A percentile compares a stretch with the other conserved stretches of the same genome.
These are phyloP conservation scores for Neoscytalidium dimidiatum DNA, from an alignment of 2,329 filamentous ascomycete species.

Conservation along the genomic window DNA sequence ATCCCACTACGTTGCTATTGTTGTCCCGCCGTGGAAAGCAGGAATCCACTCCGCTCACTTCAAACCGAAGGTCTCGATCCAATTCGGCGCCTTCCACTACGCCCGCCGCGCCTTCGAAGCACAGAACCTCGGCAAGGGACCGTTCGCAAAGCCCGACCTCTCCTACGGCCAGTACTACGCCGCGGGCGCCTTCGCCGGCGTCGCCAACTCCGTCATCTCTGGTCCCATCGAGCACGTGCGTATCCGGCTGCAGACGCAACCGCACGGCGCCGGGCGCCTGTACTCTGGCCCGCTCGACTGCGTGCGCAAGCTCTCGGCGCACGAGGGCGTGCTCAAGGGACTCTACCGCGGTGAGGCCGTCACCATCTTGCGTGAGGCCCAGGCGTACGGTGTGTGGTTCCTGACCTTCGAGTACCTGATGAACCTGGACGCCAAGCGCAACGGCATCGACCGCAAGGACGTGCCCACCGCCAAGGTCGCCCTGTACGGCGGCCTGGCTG, in stretches of 20 bases:
- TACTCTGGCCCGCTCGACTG: slow-evolving; percentile 89
- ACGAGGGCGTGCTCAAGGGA: slow-evolving; percentile 69
- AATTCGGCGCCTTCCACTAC: slow-evolving; percentile 96
- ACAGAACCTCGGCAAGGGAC: slow-evolving; percentile 58
- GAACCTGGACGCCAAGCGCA: slow-evolving; percentile 82
- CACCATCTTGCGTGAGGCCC: slow-evolving; percentile 83
- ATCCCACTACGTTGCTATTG: background rate
- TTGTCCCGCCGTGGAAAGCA: too few species aligned
- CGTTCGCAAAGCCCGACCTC: slow-evolving; percentile 49
- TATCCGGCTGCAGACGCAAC: slow-evolving; percentile 94
- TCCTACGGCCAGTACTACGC: slow-evolving; percentile 86
- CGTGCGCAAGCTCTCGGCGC: slow-evolving; percentile 75
- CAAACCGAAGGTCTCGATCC: slow-evolving; percentile 67
- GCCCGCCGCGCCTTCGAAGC: slow-evolving; percentile 84
- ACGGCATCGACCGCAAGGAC: slow-evolving; percentile 72
- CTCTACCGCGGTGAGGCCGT: slow-evolving; percentile 87
- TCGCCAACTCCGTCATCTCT: slow-evolving; percentile 86
- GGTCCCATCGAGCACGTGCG: slow-evolving; percentile 95
- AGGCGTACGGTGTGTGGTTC: slow-evolving; percentile 97
- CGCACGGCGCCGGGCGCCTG: slow-evolving; percentile 76
- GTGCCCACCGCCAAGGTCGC: slow-evolving; percentile 85
- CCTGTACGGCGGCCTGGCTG: slow-evolving; percentile 87
- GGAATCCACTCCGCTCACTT: background rate
- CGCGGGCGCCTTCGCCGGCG: slow-evolving; percentile 86
- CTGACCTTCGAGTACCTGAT: slow-evolving; percentile 93